Base-by-base conservation (phyloP, 306 rosid species). In the Glycyrrhiza uralensis region DNA sequence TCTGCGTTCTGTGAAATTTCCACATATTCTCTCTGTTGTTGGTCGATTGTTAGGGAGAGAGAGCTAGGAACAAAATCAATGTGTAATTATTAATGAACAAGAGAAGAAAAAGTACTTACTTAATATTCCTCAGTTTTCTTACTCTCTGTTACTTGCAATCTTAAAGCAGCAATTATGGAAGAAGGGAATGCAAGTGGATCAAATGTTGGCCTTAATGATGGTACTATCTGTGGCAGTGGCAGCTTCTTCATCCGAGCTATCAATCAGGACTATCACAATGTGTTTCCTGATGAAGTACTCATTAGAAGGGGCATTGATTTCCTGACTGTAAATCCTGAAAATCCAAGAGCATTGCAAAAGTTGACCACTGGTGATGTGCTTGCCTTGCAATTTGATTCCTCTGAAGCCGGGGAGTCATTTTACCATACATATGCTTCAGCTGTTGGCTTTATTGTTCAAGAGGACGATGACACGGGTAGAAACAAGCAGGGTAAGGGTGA, bases 391-490 rank as follows among this genome's bases (percentile, higher is more conserved):
- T 66, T 66, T 30, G 58, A 17, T 28, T 45, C 58, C 7, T 46
- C 4, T 28, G 30, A 50, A 17, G 72, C 59, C 0, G 72, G 45
- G 45, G 44, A 29, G 8, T 66, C 45, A 4, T 66, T 66, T 35
- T 66, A 66, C 59, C 29, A 17, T 9, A 28, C 15, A 32, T 46
- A 66, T 66, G 72, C 72, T 46, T 45, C 58, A 1, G 72, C 72
- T 17, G 10, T 47, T 2, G 72, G 74, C 20, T 68, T 68, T 50
- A 9, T 11, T 32, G 62, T 50, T 30, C 22, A 6, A 49, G 36
- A 33, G 49, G n/a, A n/a, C n/a, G 49, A 68, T 17, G 58, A 35
- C 2, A 6, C 13, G 0, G 22, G 32, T 19, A 11, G 33, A 33
- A 51, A 49, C 62, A 13, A 19, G 49, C 6, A 50, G 2, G 61